Conservation (phyloP, 345 rosid genomes). For the Heritiera fomes region DNA sequence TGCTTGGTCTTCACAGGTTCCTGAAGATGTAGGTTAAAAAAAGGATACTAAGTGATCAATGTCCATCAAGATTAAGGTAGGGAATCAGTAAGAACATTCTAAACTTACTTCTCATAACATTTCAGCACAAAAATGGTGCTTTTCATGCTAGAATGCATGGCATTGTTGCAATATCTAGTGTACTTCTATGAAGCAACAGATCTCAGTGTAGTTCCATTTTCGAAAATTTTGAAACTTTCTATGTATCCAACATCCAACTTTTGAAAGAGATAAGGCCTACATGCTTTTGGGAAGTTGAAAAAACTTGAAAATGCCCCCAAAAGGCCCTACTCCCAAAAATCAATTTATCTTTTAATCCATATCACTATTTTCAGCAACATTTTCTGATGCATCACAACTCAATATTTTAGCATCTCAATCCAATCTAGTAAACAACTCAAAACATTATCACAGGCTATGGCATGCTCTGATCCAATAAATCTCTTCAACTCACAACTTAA, state of each 20-base stretch:
- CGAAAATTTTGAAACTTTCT: not conserved
- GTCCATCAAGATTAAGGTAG: not conserved
- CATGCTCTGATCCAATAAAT: not conserved
- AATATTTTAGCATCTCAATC: slow-evolving; percentile 10
- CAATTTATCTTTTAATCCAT: not conserved
- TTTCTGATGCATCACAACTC: not conserved
- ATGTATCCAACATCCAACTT: not conserved
- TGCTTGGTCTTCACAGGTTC: slow-evolving; percentile 38
- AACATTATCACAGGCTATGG: not conserved
- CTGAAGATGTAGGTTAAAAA: slow-evolving; percentile 9
- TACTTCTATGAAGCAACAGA: not conserved
- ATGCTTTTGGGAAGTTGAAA: not conserved
- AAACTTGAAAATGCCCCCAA: not conserved
- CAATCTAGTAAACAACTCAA: not conserved
- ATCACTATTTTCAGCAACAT: not conserved
- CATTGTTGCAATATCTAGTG: not conserved
- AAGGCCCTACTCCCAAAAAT: not conserved
- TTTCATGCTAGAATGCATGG: not conserved
- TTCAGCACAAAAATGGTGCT: not conserved
- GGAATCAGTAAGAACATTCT: not conserved
- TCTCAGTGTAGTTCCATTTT: not conserved
- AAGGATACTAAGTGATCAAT: not conserved
- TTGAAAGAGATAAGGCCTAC: not conserved
- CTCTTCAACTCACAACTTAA: not conserved
- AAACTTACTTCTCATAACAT: not conserved